Conservation (phyloP, 2,329 filamentous ascomycete genomes). For the Stromatinia cepivora region DNA sequence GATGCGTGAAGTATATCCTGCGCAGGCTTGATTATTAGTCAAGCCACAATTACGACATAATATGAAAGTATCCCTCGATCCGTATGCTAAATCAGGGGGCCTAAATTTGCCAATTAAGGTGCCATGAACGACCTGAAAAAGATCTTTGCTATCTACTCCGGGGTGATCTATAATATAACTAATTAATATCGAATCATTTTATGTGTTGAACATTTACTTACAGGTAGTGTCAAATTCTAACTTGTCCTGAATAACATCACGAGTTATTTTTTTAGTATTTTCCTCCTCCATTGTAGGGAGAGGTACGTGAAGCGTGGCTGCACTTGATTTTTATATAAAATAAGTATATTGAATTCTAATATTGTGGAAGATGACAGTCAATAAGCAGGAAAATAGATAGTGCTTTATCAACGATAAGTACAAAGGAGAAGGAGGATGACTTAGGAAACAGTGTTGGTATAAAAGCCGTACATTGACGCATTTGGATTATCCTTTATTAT, state of each 20-base stretch:
- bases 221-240: background rate
- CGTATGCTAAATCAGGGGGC: fast-evolving
- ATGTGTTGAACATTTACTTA: background rate
- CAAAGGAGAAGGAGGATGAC: background rate
- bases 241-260: background rate
- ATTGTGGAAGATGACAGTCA: background rate
- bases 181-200: background rate
- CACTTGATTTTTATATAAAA: background rate
- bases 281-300: background rate
- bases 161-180: background rate
- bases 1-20: background rate
- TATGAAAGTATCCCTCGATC: background rate
- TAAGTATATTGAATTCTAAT: background rate
- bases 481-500: background rate
- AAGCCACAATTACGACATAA: background rate
- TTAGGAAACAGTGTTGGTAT: background rate
- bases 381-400: background rate
- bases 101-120: background rate
- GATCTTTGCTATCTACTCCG: background rate
- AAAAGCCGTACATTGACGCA: background rate
- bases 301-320: background rate
- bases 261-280: background rate
- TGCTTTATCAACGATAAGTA: background rate
- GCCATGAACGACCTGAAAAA: background rate
- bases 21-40: fast-evolving